Conservation (phyloP, 345 rosid genomes). For the Geranium rotundifolium region DNA sequence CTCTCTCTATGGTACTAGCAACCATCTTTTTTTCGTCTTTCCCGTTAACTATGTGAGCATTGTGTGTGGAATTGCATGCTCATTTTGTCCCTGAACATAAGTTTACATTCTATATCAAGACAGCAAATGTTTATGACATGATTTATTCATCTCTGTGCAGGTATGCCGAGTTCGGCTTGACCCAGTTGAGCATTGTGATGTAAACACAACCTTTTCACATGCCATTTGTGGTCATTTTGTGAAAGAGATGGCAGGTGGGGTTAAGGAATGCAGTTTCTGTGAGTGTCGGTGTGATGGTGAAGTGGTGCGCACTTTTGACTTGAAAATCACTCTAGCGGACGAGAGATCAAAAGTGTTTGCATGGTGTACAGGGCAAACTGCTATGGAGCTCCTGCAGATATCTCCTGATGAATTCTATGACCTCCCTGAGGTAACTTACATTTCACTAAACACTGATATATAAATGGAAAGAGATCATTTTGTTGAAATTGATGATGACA, state of each 20-base stretch:
- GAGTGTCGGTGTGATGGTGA: constrained; percentile 28
- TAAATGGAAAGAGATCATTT: too few species aligned
- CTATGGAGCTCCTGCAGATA: constrained; percentile 76
- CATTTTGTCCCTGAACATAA: too few species aligned
- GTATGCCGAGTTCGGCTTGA: constrained; percentile 63
- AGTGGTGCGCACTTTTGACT: constrained; percentile 46
- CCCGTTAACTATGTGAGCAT: not conserved
- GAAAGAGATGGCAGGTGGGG: constrained; percentile 28
- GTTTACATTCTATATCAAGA: too few species aligned
- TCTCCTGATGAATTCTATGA: constrained; percentile 75
- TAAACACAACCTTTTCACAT: constrained; percentile 48
- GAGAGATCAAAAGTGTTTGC: constrained; percentile 42
- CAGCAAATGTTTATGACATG: too few species aligned
- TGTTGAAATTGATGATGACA: constrained; percentile 14
- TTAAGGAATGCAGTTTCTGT: constrained; percentile 61
- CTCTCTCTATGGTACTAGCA: too few species aligned
- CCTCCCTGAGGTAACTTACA: constrained; percentile 60
- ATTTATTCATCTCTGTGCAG: constrained; percentile 19
- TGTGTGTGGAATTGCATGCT: too few species aligned
- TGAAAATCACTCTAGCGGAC: constrained; percentile 64
- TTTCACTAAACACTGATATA: too few species aligned
- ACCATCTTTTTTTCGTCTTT: too few species aligned
- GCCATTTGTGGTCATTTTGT: constrained; percentile 57
- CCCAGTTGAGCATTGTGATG: constrained; percentile 54
- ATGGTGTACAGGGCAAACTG: constrained; percentile 82